Percentiles rank a stretch among this genome's conserved stretches.
These are phyloP conservation scores for Neurospora sp. DNA, from an alignment of 495 filamentous ascomycete genomes.

Conservation along the genomic window DNA sequence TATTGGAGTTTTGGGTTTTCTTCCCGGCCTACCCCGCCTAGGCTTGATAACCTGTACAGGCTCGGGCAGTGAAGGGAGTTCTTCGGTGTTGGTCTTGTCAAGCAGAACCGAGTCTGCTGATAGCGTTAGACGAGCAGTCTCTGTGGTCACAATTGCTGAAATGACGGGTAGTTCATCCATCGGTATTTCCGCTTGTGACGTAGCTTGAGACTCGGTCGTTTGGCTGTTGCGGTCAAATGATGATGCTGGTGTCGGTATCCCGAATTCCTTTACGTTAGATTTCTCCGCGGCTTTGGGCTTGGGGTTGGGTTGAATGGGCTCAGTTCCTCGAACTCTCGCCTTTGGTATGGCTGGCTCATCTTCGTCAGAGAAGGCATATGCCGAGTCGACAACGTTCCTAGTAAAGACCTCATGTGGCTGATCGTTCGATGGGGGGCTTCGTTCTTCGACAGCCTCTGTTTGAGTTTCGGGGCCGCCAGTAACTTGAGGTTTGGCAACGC, in stretches of 20 bases:
- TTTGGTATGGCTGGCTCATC: slow-evolving; percentile 21
- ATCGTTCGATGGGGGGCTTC: background rate
- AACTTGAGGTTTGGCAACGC: background rate
- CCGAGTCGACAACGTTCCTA: slow-evolving; percentile 21
- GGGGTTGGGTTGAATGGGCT: background rate
- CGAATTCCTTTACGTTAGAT: background rate
- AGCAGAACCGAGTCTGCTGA: background rate
- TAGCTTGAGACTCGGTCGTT: background rate
- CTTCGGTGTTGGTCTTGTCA: background rate
- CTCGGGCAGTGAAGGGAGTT: slow-evolving; percentile 15
- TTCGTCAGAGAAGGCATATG: slow-evolving; percentile 34
- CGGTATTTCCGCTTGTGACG: background rate
- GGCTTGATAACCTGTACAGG: background rate
- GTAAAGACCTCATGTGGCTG: slow-evolving; percentile 12
- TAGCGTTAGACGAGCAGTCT: background rate
- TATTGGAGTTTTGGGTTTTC: background rate
- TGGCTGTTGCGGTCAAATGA: background rate
- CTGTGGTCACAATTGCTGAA: background rate
- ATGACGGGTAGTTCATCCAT: background rate
- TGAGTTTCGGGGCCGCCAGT: background rate
- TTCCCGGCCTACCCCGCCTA: background rate
- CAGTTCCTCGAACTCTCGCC: background rate
- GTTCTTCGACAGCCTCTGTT: background rate
- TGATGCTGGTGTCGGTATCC: background rate
- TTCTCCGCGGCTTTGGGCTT: background rate